Conservation (phyloP, 1,284 basidiomycete species). For the Sporisorium graminicola region DNA sequence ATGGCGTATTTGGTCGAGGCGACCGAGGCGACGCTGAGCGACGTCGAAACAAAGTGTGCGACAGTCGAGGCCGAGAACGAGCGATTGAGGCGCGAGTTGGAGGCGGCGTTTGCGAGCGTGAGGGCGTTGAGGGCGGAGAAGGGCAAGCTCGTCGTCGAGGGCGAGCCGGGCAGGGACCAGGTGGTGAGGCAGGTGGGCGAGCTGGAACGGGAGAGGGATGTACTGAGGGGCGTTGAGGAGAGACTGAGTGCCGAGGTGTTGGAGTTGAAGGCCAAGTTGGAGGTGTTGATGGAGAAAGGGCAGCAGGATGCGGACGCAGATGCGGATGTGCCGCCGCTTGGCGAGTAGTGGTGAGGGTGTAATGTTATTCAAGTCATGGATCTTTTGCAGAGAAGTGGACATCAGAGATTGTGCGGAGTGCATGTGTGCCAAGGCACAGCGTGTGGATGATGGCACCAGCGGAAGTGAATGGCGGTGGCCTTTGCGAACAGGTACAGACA, state of each 20-base stretch:
- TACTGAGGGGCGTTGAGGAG: conserved; percentile 19
- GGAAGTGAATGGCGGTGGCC: too few relatives aligned
- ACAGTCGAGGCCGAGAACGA: conserved; percentile 38
- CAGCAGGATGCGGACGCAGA: not conserved
- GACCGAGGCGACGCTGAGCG: conserved; percentile 42
- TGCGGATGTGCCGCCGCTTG: conserved; percentile 4
- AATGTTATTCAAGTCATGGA: not conserved
- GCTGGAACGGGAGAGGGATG: conserved; percentile 16
- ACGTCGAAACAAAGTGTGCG: conserved; percentile 16
- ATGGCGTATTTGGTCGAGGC: conserved; percentile 60
- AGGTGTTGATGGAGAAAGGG: not conserved
- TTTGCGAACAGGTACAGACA: too few relatives aligned
- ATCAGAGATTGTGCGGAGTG: not conserved
- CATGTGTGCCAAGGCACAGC: too few relatives aligned
- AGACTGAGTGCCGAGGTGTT: conserved; percentile 11
- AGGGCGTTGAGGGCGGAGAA: conserved; percentile 26
- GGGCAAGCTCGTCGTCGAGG: conserved; percentile 7
- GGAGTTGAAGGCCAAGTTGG: conserved; percentile 27
- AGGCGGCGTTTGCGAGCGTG: conserved; percentile 2
- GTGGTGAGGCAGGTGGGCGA: not conserved
- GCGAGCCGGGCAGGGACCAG: not conserved
- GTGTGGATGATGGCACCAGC: too few relatives aligned
- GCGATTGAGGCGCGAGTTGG: conserved; percentile 28
- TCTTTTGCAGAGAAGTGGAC: not conserved
- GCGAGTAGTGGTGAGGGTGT: not conserved